Percentiles rank a stretch among this genome's conserved stretches.
These are phyloP conservation scores for Hawksworthiomyces lignivorus DNA, from an alignment of 2,329 filamentous ascomycete species.

Conservation along the genomic window DNA sequence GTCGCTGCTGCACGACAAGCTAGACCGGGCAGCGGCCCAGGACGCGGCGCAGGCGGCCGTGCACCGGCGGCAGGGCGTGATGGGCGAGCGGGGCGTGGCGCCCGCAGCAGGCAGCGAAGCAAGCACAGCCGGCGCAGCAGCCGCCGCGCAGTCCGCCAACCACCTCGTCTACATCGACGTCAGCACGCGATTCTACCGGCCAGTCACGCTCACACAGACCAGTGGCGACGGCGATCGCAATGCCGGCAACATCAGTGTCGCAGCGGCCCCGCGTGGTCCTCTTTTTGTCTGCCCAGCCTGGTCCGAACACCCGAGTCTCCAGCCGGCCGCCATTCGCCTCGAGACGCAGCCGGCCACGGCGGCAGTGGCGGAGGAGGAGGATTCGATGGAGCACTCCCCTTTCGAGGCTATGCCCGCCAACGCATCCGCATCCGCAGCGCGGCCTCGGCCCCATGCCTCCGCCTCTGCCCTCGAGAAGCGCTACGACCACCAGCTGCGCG, in stretches of 20 bases:
- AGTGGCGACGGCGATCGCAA: not conserved
- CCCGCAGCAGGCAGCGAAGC: slow-evolving; percentile 19
- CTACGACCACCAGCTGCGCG: slow-evolving; percentile 12
- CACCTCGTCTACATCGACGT: slow-evolving; percentile 44
- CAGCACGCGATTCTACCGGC: slow-evolving; percentile 43
- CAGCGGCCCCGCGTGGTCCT: slow-evolving; percentile 35
- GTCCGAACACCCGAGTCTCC: slow-evolving; percentile 35
- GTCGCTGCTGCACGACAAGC: slow-evolving; percentile 34
- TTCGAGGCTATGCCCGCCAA: not conserved
- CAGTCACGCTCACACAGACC: slow-evolving; percentile 23
- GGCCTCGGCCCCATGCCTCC: slow-evolving; percentile 9
- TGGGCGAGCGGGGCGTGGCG: slow-evolving; percentile 31
- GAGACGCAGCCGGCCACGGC: slow-evolving; percentile 36
- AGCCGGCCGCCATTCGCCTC: slow-evolving; percentile 33
- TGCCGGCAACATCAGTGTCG: too few species aligned
- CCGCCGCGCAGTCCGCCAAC: slow-evolving; percentile 16
- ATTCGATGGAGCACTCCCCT: not conserved
- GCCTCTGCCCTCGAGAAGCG: slow-evolving; percentile 27
- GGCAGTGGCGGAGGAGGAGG: slow-evolving; percentile 19
- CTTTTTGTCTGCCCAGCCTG: slow-evolving; percentile 48
- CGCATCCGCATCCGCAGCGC: slow-evolving; percentile 11
- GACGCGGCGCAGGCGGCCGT: slow-evolving; percentile 23
- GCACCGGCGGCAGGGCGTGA: slow-evolving; percentile 27
- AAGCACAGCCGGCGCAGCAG: slow-evolving; percentile 16
- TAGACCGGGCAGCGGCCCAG: slow-evolving; percentile 33